Percentiles rank a stretch among this genome's conserved stretches.
phyloP scores from a whole-genome alignment of 2,329 filamentous ascomycete species.

The Kalmusia sp. region DNA sequence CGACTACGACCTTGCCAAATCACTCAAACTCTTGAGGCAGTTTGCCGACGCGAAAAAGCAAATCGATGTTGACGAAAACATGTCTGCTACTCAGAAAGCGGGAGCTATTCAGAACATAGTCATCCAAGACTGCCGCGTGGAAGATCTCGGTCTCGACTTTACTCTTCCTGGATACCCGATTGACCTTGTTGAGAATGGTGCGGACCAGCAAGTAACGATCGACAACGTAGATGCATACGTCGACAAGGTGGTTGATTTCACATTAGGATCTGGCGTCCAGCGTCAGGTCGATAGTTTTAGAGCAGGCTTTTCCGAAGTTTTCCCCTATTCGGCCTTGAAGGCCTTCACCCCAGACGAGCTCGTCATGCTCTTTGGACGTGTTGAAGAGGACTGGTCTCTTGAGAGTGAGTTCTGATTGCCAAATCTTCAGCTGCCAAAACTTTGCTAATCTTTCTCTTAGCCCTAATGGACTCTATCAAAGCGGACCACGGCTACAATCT shows the following conservation, averaged over 20 bases:
- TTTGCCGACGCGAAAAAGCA: conserved; percentile 84
- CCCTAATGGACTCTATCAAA: conserved; percentile 97
- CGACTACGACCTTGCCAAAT: conserved; percentile 84
- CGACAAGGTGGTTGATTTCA: conserved; percentile 89
- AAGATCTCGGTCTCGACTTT: conserved; percentile 92
- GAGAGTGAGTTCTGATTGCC: conserved; percentile 75
- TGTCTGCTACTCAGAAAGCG: conserved; percentile 74
- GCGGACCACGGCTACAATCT: conserved; percentile 98
- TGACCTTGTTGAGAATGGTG: conserved; percentile 78
- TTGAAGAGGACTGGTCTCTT: conserved; percentile 96
- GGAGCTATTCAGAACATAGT: conserved; percentile 72
- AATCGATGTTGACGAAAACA: conserved; percentile 73
- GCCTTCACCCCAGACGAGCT: conserved; percentile 96
- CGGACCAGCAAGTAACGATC: conserved; percentile 79
- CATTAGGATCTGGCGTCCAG: conserved; percentile 85
- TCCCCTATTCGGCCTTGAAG: conserved; percentile 89
- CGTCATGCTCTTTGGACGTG: conserved; percentile 89
- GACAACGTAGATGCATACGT: conserved; percentile 91
- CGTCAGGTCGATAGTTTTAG: conserved; percentile 92
- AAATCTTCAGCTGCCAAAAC: conserved; percentile 5
- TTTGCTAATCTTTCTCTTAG: conserved; percentile 52
- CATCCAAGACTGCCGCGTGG: conserved; percentile 78
- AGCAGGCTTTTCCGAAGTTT: conserved; percentile 90
- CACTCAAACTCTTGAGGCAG: conserved; percentile 84
- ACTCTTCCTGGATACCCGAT: conserved; percentile 94